Evolutionary conservation across 2,329 filamentous ascomycete genomes (phyloP).

Genomic region (Neofusicoccum sp.): DNA sequence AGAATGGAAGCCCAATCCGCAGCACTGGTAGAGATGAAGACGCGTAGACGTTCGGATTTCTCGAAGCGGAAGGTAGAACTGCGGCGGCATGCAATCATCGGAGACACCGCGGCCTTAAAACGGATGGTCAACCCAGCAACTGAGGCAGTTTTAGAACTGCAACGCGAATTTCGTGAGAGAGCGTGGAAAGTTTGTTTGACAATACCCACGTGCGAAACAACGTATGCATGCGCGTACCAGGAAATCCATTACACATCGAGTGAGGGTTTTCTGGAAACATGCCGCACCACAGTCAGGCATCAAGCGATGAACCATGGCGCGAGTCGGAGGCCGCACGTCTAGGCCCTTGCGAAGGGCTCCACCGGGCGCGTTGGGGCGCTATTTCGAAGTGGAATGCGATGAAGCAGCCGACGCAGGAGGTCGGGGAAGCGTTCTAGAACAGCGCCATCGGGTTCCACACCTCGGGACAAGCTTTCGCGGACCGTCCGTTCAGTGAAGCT

Average conservation of each 20-base stretch:
- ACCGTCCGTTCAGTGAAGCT: constrained; percentile 3
- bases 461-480: constrained; percentile 8
- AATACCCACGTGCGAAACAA: constrained; percentile 1
- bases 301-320: not conserved
- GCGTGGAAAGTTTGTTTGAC: not conserved
- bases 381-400: not conserved
- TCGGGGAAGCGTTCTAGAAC: constrained; percentile 14
- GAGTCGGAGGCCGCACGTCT: not conserved
- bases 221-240: not conserved
- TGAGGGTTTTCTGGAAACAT: not conserved
- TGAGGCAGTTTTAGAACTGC: not conserved
- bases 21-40: not conserved
- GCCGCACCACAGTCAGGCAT: not conserved
- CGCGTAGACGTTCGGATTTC: not conserved
- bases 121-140: not conserved
- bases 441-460: not conserved
- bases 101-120: not conserved
- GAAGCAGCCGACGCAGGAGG: constrained; percentile 7
- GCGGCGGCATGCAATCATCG: not conserved
- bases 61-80: not conserved
- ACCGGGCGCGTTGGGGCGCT: constrained; percentile 2
- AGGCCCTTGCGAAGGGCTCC: not conserved
- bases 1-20: not conserved
- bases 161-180: not conserved
- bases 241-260: not conserved